These are phyloP conservation scores for Quercus berberidifolia DNA, from an alignment of 306 rosid species.

Conservation along the genomic window DNA sequence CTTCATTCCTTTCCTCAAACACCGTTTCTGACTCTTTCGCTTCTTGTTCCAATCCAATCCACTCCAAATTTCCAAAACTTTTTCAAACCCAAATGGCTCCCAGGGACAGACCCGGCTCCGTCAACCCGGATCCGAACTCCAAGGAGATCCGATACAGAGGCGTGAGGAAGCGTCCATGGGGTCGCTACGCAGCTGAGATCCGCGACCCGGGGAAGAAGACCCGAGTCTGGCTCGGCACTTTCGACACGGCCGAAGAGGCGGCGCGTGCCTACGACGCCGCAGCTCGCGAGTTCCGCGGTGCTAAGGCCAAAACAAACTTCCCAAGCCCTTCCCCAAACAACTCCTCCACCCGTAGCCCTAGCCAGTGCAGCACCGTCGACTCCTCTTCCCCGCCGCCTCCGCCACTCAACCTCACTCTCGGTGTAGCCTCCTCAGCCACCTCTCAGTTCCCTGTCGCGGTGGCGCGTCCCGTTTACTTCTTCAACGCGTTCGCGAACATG, in stretches of 20 bases:
- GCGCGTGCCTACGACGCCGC: constrained; percentile 84
- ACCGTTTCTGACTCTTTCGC: constrained; percentile 5
- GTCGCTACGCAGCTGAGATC: constrained; percentile 94
- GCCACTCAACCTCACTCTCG: constrained; percentile 32
- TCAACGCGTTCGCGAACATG: constrained; percentile 44
- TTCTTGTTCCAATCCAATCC: not conserved
- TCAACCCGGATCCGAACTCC: not conserved
- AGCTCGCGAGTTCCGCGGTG: constrained; percentile 76
- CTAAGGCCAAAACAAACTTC: constrained; percentile 74
- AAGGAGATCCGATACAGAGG: constrained; percentile 80
- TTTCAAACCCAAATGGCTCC: constrained; percentile 43
- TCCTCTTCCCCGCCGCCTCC: constrained; percentile 38
- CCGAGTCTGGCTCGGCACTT: constrained; percentile 88
- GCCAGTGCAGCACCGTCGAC: constrained; percentile 69
- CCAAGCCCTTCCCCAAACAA: constrained; percentile 24
- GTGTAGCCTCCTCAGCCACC: not conserved
- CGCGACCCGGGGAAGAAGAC: constrained; percentile 85
- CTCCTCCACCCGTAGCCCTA: constrained; percentile 35
- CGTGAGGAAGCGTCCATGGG: constrained; percentile 87
- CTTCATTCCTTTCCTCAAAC: constrained; percentile 19
- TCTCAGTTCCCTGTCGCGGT: constrained; percentile 5
- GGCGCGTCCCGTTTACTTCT: constrained; percentile 44
- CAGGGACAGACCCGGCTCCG: constrained; percentile 21
- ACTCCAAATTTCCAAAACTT: not conserved
- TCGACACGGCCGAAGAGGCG: constrained; percentile 80